These are phyloP conservation scores for Zasmidium angulare DNA, from an alignment of 2,329 filamentous ascomycete species.

Conservation along the genomic window DNA sequence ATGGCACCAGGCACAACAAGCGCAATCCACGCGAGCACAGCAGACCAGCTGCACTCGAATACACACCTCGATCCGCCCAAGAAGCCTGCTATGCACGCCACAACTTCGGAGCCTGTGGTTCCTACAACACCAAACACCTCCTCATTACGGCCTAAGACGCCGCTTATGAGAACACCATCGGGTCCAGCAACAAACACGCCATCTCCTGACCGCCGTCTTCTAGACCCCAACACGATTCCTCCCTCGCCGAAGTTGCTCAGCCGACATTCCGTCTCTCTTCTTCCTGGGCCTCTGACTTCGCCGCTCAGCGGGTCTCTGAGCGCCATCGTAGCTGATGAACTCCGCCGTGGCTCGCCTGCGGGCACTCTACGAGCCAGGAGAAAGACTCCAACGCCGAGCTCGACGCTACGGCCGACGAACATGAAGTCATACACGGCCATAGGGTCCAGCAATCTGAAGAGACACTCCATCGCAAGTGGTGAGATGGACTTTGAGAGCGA, in stretches of 20 bases:
- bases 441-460: slow-evolving; percentile 14
- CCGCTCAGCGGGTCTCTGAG: slow-evolving; percentile 61
- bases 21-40: slow-evolving; percentile 31
- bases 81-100: slow-evolving; percentile 36
- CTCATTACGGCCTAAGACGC: slow-evolving; percentile 24
- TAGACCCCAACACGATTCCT: slow-evolving; percentile 24
- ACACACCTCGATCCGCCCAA: slow-evolving; percentile 18
- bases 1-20: slow-evolving; percentile 26
- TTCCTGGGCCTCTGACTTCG: slow-evolving; percentile 60
- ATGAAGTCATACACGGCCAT: neutral
- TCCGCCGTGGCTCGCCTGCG: slow-evolving; percentile 52
- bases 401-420: slow-evolving; percentile 10
- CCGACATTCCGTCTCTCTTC: slow-evolving; percentile 54
- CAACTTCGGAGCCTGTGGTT: slow-evolving; percentile 35
- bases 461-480: slow-evolving; percentile 29
- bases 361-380: slow-evolving; percentile 16
- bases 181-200: slow-evolving; percentile 12
- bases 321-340: slow-evolving; percentile 64
- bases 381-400: slow-evolving; percentile 11
- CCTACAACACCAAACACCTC: slow-evolving; percentile 24
- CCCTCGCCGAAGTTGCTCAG: slow-evolving; percentile 42
- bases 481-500: slow-evolving; percentile 26
- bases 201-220: slow-evolving; percentile 13
- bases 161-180: slow-evolving; percentile 25
- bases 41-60: slow-evolving; percentile 20